Base-by-base conservation (phyloP, 495 filamentous ascomycete genomes). In the Neurospora africana region DNA sequence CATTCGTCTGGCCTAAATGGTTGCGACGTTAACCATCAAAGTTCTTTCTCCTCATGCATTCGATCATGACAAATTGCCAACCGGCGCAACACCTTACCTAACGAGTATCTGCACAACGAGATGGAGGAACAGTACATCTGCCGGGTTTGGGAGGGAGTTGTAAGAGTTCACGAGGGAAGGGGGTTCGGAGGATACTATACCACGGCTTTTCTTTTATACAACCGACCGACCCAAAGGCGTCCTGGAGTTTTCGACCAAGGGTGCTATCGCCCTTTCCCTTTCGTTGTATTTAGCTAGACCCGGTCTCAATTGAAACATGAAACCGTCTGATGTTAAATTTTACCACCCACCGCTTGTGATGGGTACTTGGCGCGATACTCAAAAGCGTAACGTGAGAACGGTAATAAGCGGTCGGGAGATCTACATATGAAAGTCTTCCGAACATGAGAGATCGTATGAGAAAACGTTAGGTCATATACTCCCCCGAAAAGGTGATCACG, bases 1-100 rank as follows among this genome's bases (percentile, higher is more conserved):
- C 73, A 75, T 82, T 39, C 72, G 76, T 35, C 36, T 78, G 23
- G 37, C 73, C 6, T 76, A 68, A 75, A 69, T 6, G 40, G 40
- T 40, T 21, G 47, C 47, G 11, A 58, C 23, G 47, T 58, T 58
- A 27, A 58, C 23, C 47, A 58, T 58, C 47, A 65, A 65, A 27
- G 53, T 33, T 65, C 53, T 65, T 65, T 17, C 53, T 19, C 27
- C 53, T 65, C 27, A 65, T 35, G 53, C 23, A 33, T 65, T 65
- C 53, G 13, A 65, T 65, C 0, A 9, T 27, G 15, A 17, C 27
- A 19, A 65, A 27, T 65, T 8, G 53, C 53, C 30, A 30, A 33
- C 30, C 13, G 53, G 53, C 27, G 27, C 53, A 33, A 65, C 3
- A 65, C 53, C 53, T 21, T 65, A 17, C 30, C 30, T 17, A 10